Conservation (phyloP, 495 filamentous ascomycete species). For the Geoglossum glabrum region DNA sequence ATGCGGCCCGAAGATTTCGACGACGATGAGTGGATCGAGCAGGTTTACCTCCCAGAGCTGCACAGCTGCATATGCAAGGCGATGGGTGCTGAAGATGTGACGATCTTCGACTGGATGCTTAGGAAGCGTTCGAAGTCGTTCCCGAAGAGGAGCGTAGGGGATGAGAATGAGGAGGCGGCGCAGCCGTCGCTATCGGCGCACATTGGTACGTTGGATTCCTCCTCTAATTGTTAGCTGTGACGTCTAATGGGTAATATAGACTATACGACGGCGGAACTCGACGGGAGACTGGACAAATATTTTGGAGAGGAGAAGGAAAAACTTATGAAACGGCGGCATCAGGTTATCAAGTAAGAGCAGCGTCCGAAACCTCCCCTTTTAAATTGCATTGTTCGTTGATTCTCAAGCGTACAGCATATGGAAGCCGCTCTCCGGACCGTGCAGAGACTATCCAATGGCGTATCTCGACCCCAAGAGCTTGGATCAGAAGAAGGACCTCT, state of each 20-base stretch:
- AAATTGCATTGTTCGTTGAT: not conserved
- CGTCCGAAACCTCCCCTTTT: not conserved
- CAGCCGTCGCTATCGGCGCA: conserved; percentile 6
- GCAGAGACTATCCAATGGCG: conserved; percentile 5
- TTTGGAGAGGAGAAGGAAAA: conserved; percentile 3
- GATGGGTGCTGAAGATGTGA: conserved; percentile 4
- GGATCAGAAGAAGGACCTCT: conserved; percentile 4
- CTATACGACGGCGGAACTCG: conserved; percentile 5
- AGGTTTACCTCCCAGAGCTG: conserved; percentile 6
- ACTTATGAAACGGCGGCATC: not conserved
- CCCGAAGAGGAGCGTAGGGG: conserved; percentile 4
- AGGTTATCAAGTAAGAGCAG: conserved; percentile 7
- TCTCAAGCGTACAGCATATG: not conserved
- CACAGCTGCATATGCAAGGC: conserved; percentile 2
- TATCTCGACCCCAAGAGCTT: conserved; percentile 5
- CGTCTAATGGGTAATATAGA: not conserved
- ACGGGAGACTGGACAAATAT: conserved; percentile 4
- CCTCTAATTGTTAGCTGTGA: not conserved
- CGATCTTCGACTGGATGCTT: conserved; percentile 7
- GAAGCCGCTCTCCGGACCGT: conserved; percentile 1
- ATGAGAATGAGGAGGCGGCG: conserved; percentile 2
- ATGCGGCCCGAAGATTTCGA: conserved; percentile 6
- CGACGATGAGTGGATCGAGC: conserved; percentile 6
- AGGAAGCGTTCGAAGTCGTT: conserved; percentile 6
- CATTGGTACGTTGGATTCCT: conserved; percentile 4